A percentile compares a stretch with the other conserved stretches of the same genome.
These are phyloP conservation scores for Ambrosia trifida DNA, from an alignment of 129 eudicot genomes.

Conservation along the genomic window DNA sequence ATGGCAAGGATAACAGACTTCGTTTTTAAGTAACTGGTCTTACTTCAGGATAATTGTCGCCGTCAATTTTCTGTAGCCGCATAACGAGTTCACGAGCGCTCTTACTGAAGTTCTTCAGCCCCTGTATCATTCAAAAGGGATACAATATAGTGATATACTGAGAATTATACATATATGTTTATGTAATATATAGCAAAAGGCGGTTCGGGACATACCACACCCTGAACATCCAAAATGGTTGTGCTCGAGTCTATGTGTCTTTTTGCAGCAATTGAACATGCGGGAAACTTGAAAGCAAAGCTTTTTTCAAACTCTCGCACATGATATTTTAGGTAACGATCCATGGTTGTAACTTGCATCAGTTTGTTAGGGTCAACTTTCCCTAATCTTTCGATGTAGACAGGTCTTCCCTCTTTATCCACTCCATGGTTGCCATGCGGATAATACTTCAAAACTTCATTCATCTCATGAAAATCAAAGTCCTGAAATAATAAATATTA, in stretches of 20 bases:
- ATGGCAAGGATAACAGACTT: conserved; percentile 6
- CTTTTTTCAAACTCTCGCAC: conserved; percentile 80
- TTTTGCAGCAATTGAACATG: conserved; percentile 91
- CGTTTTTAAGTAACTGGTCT: conserved; percentile 10
- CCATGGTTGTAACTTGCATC: conserved; percentile 93
- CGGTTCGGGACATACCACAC: conserved; percentile 61
- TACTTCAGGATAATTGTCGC: conserved; percentile 94
- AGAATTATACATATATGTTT: not conserved
- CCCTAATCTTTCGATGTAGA: conserved; percentile 88
- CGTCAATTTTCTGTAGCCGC: conserved; percentile 85
- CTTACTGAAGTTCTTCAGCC: conserved; percentile 84
- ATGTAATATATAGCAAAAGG: not conserved
- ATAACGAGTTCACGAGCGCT: conserved; percentile 74
- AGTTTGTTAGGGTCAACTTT: conserved; percentile 88
- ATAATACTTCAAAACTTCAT: conserved; percentile 77
- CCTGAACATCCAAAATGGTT: conserved; percentile 89
- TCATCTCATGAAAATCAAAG: conserved; percentile 72
- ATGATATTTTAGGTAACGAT: conserved; percentile 80
- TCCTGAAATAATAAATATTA: conserved; percentile 48
- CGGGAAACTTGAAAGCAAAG: conserved; percentile 75
- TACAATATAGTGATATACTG: not conserved
- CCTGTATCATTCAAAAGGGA: conserved; percentile 42
- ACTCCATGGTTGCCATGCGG: conserved; percentile 98
- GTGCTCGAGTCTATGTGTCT: conserved; percentile 87
- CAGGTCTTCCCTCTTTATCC: conserved; percentile 90